phyloP scores from a whole-genome alignment of 331 rosid genomes.

The Acacia concinna region DNA sequence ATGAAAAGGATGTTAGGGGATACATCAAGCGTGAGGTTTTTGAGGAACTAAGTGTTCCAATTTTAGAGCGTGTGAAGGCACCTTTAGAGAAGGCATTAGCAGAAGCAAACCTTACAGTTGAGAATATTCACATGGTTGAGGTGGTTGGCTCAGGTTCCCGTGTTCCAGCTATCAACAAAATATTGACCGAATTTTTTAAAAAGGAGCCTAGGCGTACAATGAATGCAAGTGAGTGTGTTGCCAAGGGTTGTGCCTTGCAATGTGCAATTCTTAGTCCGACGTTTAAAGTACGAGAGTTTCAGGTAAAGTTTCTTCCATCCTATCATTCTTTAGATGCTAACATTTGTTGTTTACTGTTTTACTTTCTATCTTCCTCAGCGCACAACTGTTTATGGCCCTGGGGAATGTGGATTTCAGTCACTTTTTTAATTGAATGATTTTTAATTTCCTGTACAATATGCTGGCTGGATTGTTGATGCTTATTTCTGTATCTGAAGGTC shows the following conservation, averaged over 20 bases:
- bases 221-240: conserved; percentile 98
- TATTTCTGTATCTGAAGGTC: conserved; percentile 51
- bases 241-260: conserved; percentile 88
- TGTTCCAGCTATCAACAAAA: conserved; percentile 78
- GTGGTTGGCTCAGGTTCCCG: conserved; percentile 97
- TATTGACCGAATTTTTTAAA: conserved; percentile 77
- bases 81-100: conserved; percentile 88
- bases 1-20: conserved; percentile 88
- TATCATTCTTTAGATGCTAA: background rate
- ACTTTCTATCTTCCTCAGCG: background rate
- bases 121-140: conserved; percentile 77
- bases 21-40: conserved; percentile 82
- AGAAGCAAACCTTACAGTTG: conserved; percentile 81
- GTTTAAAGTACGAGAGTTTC: conserved; percentile 90
- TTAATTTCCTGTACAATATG: background rate
- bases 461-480: background rate
- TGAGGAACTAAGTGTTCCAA: conserved; percentile 77
- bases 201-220: conserved; percentile 97
- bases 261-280: conserved; percentile 98
- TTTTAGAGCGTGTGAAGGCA: conserved; percentile 79
- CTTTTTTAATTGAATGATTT: background rate
- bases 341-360: background rate
- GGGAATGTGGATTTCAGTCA: background rate
- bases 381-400: background rate
- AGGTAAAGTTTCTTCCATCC: conserved; percentile 45